phyloP scores from a whole-genome alignment of 2,329 filamentous ascomycete genomes.

The Zasmidium citrigriseum region DNA sequence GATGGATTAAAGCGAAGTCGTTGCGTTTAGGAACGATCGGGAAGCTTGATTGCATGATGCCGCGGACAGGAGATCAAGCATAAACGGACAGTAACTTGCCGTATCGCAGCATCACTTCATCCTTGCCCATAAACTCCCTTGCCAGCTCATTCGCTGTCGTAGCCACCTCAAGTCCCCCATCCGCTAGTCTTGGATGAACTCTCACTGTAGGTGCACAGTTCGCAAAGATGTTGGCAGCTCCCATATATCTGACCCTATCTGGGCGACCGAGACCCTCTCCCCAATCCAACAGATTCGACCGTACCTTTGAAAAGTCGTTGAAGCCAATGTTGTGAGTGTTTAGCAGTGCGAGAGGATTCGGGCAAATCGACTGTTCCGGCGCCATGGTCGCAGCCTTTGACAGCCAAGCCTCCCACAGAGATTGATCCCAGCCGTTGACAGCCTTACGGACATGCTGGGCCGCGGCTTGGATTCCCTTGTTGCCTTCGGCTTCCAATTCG shows the following conservation, averaged over 20 bases:
- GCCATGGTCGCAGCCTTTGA: conserved; percentile 14
- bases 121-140: conserved; percentile 7
- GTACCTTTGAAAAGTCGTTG: conserved; percentile 21
- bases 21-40: too few species aligned
- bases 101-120: conserved; percentile 13
- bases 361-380: conserved; percentile 17
- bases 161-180: conserved; percentile 20
- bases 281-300: conserved; percentile 16
- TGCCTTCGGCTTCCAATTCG: conserved; percentile 8
- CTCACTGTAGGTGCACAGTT: conserved; percentile 18
- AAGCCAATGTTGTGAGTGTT: conserved; percentile 18
- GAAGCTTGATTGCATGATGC: too few species aligned
- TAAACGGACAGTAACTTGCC: conserved; percentile 11
- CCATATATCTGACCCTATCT: conserved; percentile 17
- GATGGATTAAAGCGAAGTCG: too few species aligned
- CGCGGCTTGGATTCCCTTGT: conserved; percentile 10
- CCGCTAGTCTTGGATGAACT: conserved; percentile 16
- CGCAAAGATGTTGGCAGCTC: conserved; percentile 8
- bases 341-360: conserved; percentile 16
- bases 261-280: conserved; percentile 13
- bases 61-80: background rate
- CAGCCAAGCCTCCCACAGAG: conserved; percentile 16
- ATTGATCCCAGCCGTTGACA: conserved; percentile 13
- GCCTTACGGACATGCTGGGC: conserved; percentile 15
- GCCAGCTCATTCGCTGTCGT: conserved; percentile 11